phyloP scores from a whole-genome alignment of 345 rosid species.

The Arabidopsis arenosa region DNA sequence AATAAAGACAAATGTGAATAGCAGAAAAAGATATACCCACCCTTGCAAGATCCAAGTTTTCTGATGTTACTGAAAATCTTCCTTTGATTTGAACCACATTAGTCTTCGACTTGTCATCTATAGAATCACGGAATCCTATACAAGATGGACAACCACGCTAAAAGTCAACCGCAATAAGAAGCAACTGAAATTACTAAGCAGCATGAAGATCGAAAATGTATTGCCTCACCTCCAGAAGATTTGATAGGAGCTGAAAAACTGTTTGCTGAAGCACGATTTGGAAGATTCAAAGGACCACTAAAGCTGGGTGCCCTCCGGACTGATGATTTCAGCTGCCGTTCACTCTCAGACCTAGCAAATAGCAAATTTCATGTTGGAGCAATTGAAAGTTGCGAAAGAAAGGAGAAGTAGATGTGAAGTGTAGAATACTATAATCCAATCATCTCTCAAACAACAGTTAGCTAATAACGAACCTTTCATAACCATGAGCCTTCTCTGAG shows the following conservation, averaged over 20 bases:
- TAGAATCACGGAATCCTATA: constrained; percentile 82
- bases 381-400: constrained; percentile 8
- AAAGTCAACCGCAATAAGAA: constrained; percentile 15
- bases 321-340: constrained; percentile 55
- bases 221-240: constrained; percentile 81
- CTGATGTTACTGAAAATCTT: constrained; percentile 97
- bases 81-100: constrained; percentile 96
- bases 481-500: constrained; percentile 57
- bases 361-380: constrained; percentile 25
- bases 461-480: constrained; percentile 63
- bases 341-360: constrained; percentile 69
- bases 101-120: constrained; percentile 92
- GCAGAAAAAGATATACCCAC: constrained; percentile 50
- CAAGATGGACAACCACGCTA: constrained; percentile 22
- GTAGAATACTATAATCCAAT: constrained; percentile 11
- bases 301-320: constrained; percentile 82
- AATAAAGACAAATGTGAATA: constrained; percentile 24
- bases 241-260: constrained; percentile 98
- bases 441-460: constrained; percentile 19
- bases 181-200: not conserved
- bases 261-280: constrained; percentile 97
- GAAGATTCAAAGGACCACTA: constrained; percentile 97
- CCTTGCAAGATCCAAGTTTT: constrained; percentile 92
- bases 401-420: constrained; percentile 21
- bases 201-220: constrained; percentile 1